phyloP scores from a whole-genome alignment of 164 flowering plant species.

The Kingdonia uniflora region DNA sequence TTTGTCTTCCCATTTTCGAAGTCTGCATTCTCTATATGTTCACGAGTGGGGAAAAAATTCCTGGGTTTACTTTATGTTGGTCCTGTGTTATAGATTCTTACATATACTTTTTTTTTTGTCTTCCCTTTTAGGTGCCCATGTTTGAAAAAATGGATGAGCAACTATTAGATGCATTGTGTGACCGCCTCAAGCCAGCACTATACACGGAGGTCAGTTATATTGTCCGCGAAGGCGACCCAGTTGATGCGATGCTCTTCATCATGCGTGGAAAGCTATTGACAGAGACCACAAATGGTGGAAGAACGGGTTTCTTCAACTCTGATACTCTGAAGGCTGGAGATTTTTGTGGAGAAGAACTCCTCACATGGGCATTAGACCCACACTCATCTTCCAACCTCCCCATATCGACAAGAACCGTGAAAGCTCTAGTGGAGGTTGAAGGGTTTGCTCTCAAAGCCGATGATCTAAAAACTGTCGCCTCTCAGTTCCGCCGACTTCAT shows the following conservation, averaged over 20 bases:
- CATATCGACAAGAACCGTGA: slow-evolving; percentile 79
- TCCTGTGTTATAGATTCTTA: too few relatives aligned
- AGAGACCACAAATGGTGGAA: slow-evolving; percentile 84
- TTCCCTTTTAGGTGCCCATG: slow-evolving; percentile 64
- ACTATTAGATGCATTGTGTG: slow-evolving; percentile 86
- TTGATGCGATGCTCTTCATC: slow-evolving; percentile 85
- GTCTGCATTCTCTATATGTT: too few relatives aligned
- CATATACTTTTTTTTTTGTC: too few relatives aligned
- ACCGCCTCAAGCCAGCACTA: slow-evolving; percentile 76
- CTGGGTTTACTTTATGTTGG: too few relatives aligned
- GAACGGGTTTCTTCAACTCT: slow-evolving; percentile 87
- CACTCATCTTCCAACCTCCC: slow-evolving; percentile 75
- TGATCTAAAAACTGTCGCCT: slow-evolving; percentile 78
- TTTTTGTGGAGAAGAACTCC: slow-evolving; percentile 95
- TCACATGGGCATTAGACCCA: slow-evolving; percentile 95
- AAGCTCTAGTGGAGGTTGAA: slow-evolving; percentile 70
- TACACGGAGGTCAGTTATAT: slow-evolving; percentile 73
- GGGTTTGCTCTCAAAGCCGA: slow-evolving; percentile 81
- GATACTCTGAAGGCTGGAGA: slow-evolving; percentile 75
- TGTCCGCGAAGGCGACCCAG: slow-evolving; percentile 92
- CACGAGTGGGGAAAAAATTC: too few relatives aligned
- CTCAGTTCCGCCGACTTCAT: slow-evolving; percentile 83
- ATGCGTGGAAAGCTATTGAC: slow-evolving; percentile 79
- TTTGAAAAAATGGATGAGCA: slow-evolving; percentile 95
- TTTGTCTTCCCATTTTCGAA: too few relatives aligned